A percentile compares a stretch with the other conserved stretches of the same genome.
These are phyloP conservation scores for Colletotrichum endophyticum DNA, from an alignment of 2,329 filamentous ascomycete species.

Conservation along the genomic window DNA sequence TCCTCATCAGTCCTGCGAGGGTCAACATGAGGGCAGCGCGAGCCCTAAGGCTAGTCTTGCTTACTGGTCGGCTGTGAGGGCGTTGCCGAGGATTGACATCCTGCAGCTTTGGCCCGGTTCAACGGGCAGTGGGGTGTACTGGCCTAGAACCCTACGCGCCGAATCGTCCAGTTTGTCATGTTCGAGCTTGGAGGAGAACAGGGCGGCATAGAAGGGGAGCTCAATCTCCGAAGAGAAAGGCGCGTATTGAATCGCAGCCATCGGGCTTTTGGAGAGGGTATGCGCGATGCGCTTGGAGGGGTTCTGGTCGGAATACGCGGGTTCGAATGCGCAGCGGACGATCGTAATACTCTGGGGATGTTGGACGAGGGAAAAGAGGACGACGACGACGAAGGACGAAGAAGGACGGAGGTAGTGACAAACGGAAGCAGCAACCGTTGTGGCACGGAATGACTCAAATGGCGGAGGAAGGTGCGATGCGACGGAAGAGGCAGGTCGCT, in stretches of 20 bases:
- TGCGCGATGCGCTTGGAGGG: not conserved
- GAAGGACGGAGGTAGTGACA: not conserved
- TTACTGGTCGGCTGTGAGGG: constrained; percentile 83
- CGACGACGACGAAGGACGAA: not conserved
- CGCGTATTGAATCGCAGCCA: constrained; percentile 71
- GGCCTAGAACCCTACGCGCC: constrained; percentile 80
- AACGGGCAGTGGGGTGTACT: constrained; percentile 85
- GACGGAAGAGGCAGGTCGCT: constrained; percentile 3
- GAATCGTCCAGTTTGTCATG: constrained; percentile 97
- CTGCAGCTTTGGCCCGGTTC: constrained; percentile 78
- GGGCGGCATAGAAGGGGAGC: constrained; percentile 88
- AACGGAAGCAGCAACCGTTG: not conserved
- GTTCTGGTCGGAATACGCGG: not conserved
- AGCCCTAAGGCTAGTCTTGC: constrained; percentile 49
- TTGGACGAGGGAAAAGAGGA: not conserved
- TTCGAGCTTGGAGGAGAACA: constrained; percentile 94
- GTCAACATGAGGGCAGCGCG: constrained; percentile 20
- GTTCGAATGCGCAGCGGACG: not conserved
- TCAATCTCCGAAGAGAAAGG: constrained; percentile 95
- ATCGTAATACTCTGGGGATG: not conserved
- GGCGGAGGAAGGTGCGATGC: not conserved
- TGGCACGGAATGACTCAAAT: constrained; percentile 3
- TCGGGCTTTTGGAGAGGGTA: constrained; percentile 31
- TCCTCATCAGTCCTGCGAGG: constrained; percentile 29
- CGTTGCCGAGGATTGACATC: constrained; percentile 89